Conservation (phyloP, 2,329 filamentous ascomycete species). For the Cercospora sojina region DNA sequence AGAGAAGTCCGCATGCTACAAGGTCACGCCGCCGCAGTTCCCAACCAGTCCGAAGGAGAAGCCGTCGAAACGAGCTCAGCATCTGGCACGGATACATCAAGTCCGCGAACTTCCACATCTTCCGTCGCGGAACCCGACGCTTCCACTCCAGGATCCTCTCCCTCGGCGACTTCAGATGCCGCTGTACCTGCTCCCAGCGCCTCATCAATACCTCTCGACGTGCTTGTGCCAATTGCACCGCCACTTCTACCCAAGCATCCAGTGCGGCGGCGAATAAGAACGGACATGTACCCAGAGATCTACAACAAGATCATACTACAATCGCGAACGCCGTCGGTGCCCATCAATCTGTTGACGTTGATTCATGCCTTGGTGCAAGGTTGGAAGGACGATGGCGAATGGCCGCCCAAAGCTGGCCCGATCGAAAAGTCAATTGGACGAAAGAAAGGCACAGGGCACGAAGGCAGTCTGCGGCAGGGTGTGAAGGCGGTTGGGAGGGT, state of each 20-base stretch:
- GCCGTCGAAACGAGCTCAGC: conserved; percentile 32
- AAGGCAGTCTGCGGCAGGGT: conserved; percentile 41
- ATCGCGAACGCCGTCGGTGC: conserved; percentile 76
- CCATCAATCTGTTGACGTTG: conserved; percentile 82
- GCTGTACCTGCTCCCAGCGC: conserved; percentile 3
- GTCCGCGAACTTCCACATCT: conserved; percentile 43
- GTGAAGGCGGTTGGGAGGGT: conserved; percentile 49
- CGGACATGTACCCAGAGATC: conserved; percentile 73
- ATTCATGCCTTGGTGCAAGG: conserved; percentile 77
- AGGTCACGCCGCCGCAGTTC: neutral
- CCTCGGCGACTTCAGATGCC: conserved; percentile 21
- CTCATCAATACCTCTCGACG: conserved; percentile 21
- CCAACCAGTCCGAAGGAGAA: neutral
- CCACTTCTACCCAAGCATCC: conserved; percentile 71
- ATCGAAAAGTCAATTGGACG: conserved; percentile 47
- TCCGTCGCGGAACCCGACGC: conserved; percentile 23
- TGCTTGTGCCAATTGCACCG: conserved; percentile 67
- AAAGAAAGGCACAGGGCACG: conserved; percentile 36
- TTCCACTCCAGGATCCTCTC: conserved; percentile 24
- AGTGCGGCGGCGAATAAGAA: conserved; percentile 73
- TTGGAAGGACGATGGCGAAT: conserved; percentile 91
- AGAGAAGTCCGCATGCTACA: conserved; percentile 30
- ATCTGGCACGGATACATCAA: conserved; percentile 19
- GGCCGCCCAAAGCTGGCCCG: conserved; percentile 68
- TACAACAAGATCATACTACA: conserved; percentile 87